phyloP scores from a whole-genome alignment of 768 basidiomycete genomes.

The Agaricus sinodeliciosus region DNA sequence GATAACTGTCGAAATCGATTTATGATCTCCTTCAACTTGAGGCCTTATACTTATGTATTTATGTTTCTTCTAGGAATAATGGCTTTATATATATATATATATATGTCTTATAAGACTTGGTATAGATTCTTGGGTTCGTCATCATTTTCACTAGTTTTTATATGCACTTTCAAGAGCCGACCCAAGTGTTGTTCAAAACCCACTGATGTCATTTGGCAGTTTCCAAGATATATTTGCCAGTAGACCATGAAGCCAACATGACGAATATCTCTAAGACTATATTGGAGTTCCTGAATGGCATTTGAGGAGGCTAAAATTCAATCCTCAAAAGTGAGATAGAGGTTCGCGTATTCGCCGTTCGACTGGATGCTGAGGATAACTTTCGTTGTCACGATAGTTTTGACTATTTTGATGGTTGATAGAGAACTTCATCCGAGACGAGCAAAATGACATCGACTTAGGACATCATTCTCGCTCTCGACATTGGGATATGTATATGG shows the following conservation, averaged over 20 bases:
- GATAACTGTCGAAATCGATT: no score
- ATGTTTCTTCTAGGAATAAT: no score
- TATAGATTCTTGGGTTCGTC: no score
- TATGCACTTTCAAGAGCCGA: no score
- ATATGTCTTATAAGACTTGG: no score
- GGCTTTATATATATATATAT: no score
- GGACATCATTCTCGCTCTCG: constrained; percentile 14
- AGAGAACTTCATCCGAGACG: constrained; percentile 11
- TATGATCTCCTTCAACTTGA: no score
- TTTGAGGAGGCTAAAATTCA: constrained; percentile 12
- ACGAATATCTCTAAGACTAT: constrained; percentile 8
- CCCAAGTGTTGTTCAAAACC: no score
- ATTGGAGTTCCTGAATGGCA: constrained; percentile 14
- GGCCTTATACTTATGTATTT: no score
- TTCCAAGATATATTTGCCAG: not conserved
- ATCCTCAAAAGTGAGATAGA: constrained; percentile 14
- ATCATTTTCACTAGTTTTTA: no score
- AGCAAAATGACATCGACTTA: constrained; percentile 11
- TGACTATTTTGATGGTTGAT: constrained; percentile 12
- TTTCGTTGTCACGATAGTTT: constrained; percentile 11
- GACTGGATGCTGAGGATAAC: constrained; percentile 10
- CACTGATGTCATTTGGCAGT: no score
- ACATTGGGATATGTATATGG: constrained; percentile 12
- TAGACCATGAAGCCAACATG: no score
- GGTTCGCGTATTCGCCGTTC: constrained; percentile 8